Base-by-base conservation (phyloP, 371 early-diverging fungal genomes). In the Mortierella sp. region DNA sequence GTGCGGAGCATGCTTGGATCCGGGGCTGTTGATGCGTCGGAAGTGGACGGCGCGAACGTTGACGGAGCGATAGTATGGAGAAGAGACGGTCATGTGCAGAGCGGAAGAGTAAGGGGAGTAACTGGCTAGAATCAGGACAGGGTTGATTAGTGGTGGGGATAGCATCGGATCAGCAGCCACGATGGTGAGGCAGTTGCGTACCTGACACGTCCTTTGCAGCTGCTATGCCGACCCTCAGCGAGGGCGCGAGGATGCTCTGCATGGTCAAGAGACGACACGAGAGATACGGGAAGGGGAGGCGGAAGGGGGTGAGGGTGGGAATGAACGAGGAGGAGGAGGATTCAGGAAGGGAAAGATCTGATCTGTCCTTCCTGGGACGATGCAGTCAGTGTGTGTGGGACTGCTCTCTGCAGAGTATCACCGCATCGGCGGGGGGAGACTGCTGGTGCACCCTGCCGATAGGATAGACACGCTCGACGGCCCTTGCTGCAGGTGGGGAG, bases 1-100 rank as follows among this genome's bases (percentile, higher is more conserved):
- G 13, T 42, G 54, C 41, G 42, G 38, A 14, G 30, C 48, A 47
- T 13, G 27, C 26, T 14, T 52, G 46, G 30, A 24, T 51, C 38
- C 31, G 16, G 42, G 48, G 6, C 21, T 3, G 18, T 56, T 41
- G 51, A 30, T 34, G 47, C 46, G 43, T 34, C 48, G 39, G 42
- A 55, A 10, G 28, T 50, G 49, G 19, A 61, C 72, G 43, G 56
- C 41, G 49, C 65, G 76, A 31, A 68, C 61, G 48, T 65, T 68
- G 62, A 74, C 62, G 31, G 65, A 48, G 30, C 66, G 65, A 27
- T 74, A 74, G 52, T 74, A 74, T 5, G 69, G 76, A 0, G 66
- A 58, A 6, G 70, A 50, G 19, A 74, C 58, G 45, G 43, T 64
- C 61, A 70, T 58, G 43, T 61, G 70, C 52, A 76, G 38, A 46